These are phyloP conservation scores for Xylaria sp. DNA, from an alignment of 2,329 filamentous ascomycete species.

Conservation along the genomic window DNA sequence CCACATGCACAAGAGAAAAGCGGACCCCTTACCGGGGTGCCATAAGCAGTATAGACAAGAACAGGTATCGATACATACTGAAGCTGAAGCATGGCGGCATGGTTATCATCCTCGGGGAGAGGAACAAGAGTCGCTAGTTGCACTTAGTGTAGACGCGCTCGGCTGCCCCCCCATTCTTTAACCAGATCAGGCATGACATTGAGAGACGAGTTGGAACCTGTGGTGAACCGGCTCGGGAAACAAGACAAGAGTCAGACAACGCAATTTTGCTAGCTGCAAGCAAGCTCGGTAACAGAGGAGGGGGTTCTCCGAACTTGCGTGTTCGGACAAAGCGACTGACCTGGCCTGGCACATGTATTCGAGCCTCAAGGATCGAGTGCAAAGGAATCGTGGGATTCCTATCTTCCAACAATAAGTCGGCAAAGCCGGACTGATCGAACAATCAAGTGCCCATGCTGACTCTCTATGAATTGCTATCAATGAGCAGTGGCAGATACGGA, in stretches of 20 bases:
- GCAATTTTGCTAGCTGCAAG: background rate
- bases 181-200: slow-evolving; percentile 24
- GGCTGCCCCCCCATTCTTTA: slow-evolving; percentile 20
- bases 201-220: slow-evolving; percentile 8
- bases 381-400: slow-evolving; percentile 17
- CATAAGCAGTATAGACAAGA: slow-evolving; percentile 43
- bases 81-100: slow-evolving; percentile 30
- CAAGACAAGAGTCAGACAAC: background rate
- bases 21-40: slow-evolving; percentile 38
- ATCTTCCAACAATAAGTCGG: slow-evolving; percentile 26
- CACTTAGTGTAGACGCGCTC: background rate
- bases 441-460: background rate
- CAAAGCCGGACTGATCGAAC: slow-evolving; percentile 4
- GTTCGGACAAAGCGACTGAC: slow-evolving; percentile 30
- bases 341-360: slow-evolving; percentile 1
- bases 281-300: background rate
- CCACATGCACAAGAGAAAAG: slow-evolving; percentile 45
- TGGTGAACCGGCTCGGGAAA: background rate
- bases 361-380: slow-evolving; percentile 13
- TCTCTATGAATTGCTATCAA: background rate
- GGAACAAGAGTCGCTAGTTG: slow-evolving; percentile 23
- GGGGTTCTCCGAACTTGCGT: background rate
- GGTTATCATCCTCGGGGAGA: slow-evolving; percentile 33
- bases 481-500: slow-evolving; percentile 19
- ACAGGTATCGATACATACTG: slow-evolving; percentile 39